Percentiles rank a stretch among this genome's conserved stretches.
phyloP scores from a whole-genome alignment of 768 basidiomycete species.

The Pisolithus tinctorius region DNA sequence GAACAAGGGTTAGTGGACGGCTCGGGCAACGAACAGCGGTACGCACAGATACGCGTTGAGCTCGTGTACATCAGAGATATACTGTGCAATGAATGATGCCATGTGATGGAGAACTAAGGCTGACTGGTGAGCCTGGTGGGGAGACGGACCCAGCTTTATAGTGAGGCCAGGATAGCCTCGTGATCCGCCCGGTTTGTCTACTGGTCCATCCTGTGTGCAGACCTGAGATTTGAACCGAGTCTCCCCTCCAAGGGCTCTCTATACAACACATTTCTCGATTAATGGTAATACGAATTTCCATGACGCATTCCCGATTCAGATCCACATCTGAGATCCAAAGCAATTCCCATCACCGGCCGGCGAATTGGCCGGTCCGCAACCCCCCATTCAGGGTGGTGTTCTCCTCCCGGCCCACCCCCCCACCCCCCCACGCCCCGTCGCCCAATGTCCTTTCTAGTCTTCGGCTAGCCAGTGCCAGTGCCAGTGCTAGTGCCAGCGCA shows the following conservation, averaged over 20 bases:
- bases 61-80: slow-evolving; percentile 53
- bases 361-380: not conserved
- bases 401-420: no score
- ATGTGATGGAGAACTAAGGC: not conserved
- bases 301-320: not conserved
- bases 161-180: slow-evolving; percentile 8
- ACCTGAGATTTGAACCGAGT: not conserved
- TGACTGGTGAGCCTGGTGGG: not conserved
- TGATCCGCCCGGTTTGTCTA: slow-evolving; percentile 4
- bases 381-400: not conserved
- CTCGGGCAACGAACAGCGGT: not conserved
- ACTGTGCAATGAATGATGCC: slow-evolving; percentile 42
- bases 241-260: no score
- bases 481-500: no score
- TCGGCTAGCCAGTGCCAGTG: no score
- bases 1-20: not conserved
- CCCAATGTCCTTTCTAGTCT: no score
- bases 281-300: slow-evolving; percentile 2
- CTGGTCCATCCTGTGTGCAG: not conserved
- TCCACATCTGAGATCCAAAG: not conserved
- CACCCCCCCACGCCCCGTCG: no score
- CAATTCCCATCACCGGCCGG: not conserved
- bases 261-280: slow-evolving; percentile 7
- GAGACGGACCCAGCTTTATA: not conserved
- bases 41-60: slow-evolving; percentile 59